Evolutionary conservation across 768 basidiomycete species (phyloP).

Genomic region (Auricularia heimuer): DNA sequence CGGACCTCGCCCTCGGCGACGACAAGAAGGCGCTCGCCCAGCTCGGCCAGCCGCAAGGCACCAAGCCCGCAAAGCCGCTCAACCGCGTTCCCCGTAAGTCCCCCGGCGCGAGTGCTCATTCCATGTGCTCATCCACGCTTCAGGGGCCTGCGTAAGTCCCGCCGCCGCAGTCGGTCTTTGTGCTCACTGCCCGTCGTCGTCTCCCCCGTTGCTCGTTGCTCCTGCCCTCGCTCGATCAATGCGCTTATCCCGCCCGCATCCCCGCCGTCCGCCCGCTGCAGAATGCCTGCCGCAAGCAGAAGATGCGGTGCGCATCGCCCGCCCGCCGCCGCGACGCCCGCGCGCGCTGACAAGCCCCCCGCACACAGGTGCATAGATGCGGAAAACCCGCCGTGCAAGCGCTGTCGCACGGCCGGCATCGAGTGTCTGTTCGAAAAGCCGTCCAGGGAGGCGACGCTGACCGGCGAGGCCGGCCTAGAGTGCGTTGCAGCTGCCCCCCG

Average conservation of each 20-base stretch:
- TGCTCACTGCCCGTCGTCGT: neutral
- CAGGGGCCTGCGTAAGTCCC: constrained; percentile 71
- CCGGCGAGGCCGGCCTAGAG: constrained; percentile 85
- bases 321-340: neutral
- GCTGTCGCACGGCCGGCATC: constrained; percentile 81
- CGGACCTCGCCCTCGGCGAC: constrained; percentile 28
- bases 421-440: constrained; percentile 96
- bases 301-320: constrained; percentile 77
- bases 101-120: constrained; percentile 10
- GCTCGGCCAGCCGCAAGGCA: constrained; percentile 13
- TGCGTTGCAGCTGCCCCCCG: constrained; percentile 29
- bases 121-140: constrained; percentile 11
- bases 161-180: neutral
- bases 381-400: constrained; percentile 92
- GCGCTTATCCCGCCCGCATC: neutral
- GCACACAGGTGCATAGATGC: constrained; percentile 40
- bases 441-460: constrained; percentile 72
- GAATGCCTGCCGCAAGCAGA: constrained; percentile 95
- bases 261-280: constrained; percentile 22
- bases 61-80: constrained; percentile 65
- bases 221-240: neutral
- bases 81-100: constrained; percentile 80
- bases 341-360: neutral
- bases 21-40: constrained; percentile 43
- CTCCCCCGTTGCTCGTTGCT: constrained; percentile 3